Percentiles rank a stretch among this genome's conserved stretches.
phyloP scores from a whole-genome alignment of 129 eudicot genomes.

The Flaveria sonorensis region DNA sequence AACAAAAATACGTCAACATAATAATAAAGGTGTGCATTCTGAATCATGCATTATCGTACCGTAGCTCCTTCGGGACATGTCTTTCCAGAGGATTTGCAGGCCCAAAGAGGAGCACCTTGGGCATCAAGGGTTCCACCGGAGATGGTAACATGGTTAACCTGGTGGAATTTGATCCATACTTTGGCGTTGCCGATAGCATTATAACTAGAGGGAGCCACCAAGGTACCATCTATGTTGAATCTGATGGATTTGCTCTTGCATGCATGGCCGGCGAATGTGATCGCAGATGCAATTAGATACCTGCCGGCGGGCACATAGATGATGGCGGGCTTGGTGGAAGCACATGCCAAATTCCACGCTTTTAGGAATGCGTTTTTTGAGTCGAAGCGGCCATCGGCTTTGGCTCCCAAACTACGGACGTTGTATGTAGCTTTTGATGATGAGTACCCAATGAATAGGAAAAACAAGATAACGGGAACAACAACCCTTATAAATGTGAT shows the following conservation, averaged over 20 bases:
- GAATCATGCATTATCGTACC: background rate
- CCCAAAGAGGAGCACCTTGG: constrained; percentile 10
- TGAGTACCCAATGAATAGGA: background rate
- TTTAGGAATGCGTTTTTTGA: background rate
- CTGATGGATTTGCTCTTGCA: constrained; percentile 22
- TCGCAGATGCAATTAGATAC: constrained; percentile 14
- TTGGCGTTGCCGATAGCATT: constrained; percentile 13
- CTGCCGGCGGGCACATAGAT: constrained; percentile 17
- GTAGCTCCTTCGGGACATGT: background rate
- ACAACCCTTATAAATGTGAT: background rate
- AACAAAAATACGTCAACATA: too few relatives aligned
- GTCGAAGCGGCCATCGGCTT: background rate
- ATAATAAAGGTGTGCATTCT: too few relatives aligned
- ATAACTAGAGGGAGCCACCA: constrained; percentile 22
- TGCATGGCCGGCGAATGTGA: constrained; percentile 4
- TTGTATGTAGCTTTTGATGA: constrained; percentile 21
- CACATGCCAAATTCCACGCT: background rate
- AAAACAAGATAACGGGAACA: background rate
- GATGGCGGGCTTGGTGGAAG: background rate
- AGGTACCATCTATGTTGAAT: constrained; percentile 11
- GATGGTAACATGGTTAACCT: constrained; percentile 9
- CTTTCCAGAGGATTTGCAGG: constrained; percentile 4
- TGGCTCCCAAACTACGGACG: constrained; percentile 3
- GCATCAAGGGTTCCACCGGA: constrained; percentile 15
- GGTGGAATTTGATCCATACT: background rate